Conservation (phyloP, 176 grass and related monocot species). For the Aegilops sharonensis region DNA sequence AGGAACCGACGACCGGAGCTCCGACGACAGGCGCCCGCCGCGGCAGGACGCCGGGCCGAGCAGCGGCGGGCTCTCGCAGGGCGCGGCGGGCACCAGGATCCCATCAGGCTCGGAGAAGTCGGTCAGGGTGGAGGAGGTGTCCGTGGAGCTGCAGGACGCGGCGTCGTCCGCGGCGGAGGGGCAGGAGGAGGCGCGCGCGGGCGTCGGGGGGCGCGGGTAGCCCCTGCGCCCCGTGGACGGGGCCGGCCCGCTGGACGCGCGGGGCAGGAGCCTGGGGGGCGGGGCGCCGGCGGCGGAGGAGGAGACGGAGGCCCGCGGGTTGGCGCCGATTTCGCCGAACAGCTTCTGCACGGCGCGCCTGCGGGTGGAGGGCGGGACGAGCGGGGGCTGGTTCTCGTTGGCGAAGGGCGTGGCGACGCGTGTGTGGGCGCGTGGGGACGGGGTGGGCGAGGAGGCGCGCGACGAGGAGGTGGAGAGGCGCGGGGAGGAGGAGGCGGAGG, state of each 20-base stretch:
- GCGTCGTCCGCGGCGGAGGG: conserved; percentile 17
- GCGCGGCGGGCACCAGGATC: background rate
- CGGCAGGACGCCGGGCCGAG: conserved; percentile 43
- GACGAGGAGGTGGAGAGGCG: conserved; percentile 46
- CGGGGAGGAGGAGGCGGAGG: conserved; percentile 36
- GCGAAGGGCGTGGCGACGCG: conserved; percentile 40
- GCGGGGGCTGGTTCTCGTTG: conserved; percentile 70
- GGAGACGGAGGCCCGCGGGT: conserved; percentile 24
- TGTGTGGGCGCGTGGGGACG: conserved; percentile 30
- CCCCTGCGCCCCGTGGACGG: conserved; percentile 11
- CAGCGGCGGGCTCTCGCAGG: conserved; percentile 79
- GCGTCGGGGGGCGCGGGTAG: conserved; percentile 45
- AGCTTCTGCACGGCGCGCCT: conserved; percentile 62
- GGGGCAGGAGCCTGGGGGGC: conserved; percentile 16
- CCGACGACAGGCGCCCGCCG: conserved; percentile 30
- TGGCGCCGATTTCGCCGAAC: conserved; percentile 54
- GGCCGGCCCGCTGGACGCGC: conserved; percentile 27
- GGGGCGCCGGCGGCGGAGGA: background rate
- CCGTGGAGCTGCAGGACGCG: conserved; percentile 38
- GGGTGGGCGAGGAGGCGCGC: conserved; percentile 31
- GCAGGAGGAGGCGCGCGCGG: conserved; percentile 44
- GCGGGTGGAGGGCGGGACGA: conserved; percentile 25
- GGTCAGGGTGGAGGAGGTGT: conserved; percentile 39
- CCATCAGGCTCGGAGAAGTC: conserved; percentile 56
- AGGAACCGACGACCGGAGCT: conserved; percentile 76